Percentiles rank a stretch among this genome's conserved stretches.
These are phyloP conservation scores for Colletotrichum echinochloae DNA, from an alignment of 2,329 filamentous ascomycete genomes.

Conservation along the genomic window DNA sequence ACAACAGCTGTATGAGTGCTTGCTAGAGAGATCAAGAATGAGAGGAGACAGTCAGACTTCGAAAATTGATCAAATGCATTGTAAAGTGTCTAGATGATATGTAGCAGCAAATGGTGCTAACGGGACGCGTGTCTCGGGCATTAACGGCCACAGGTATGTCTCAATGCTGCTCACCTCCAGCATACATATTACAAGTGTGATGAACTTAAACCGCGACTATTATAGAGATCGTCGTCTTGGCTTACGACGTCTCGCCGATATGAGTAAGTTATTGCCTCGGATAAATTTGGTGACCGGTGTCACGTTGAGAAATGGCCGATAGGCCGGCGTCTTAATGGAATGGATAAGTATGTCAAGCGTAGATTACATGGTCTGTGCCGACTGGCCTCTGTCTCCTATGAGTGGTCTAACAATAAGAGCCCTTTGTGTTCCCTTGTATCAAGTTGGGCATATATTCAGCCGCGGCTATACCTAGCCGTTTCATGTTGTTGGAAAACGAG, in stretches of 20 bases:
- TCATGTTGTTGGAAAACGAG: conserved; percentile 7
- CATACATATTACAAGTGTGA: not conserved
- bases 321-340: not conserved
- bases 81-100: not conserved
- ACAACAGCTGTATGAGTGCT: not conserved
- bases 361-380: not conserved
- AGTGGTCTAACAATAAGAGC: not conserved
- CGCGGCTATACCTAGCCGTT: conserved; percentile 10
- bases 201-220: conserved; percentile 1
- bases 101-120: not conserved
- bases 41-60: too few relatives aligned
- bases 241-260: conserved; percentile 4
- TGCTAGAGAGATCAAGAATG: not conserved
- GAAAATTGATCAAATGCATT: not conserved
- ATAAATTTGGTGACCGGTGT: conserved; percentile 10
- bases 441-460: not conserved
- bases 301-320: not conserved
- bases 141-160: not conserved
- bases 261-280: conserved; percentile 8
- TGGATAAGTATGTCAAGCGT: not conserved
- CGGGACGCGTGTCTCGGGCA: not conserved
- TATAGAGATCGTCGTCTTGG: not conserved
- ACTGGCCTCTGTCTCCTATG: not conserved
- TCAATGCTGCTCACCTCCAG: conserved; percentile 5
- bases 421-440: not conserved